These are phyloP conservation scores for Russula brevipes DNA, from an alignment of 768 basidiomycete species.

Conservation along the genomic window DNA sequence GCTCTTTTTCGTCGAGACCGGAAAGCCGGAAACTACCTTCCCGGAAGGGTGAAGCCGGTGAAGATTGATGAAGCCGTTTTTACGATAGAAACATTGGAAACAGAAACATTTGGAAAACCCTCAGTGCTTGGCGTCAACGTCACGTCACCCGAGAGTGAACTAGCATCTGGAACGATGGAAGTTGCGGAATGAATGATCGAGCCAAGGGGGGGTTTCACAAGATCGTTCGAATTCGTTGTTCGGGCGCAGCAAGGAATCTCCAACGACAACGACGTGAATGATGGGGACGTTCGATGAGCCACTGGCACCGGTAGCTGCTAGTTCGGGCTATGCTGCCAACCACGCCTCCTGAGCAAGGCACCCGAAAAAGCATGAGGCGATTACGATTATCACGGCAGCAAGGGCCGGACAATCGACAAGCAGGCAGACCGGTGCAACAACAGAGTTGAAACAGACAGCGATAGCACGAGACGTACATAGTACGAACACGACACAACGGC, in stretches of 20 bases:
- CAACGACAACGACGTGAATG: no score
- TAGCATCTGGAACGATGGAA: no score
- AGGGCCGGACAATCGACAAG: background rate
- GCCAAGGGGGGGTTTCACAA: no score
- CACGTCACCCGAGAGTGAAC: background rate
- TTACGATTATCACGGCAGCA: background rate
- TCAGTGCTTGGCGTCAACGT: background rate
- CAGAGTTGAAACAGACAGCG: slow-evolving; percentile 9
- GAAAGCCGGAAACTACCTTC: background rate
- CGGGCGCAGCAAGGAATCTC: no score
- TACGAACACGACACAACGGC: slow-evolving; percentile 8
- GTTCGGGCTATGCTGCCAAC: background rate
- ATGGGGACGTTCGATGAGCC: no score
- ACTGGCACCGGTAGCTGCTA: background rate
- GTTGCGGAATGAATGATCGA: background rate
- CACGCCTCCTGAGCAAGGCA: background rate
- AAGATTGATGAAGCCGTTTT: no score
- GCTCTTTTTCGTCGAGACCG: background rate
- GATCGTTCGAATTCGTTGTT: no score
- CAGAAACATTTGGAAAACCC: background rate
- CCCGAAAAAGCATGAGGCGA: background rate
- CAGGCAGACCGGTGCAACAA: slow-evolving; percentile 1
- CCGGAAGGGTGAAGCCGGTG: background rate
- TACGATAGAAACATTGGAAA: no score
- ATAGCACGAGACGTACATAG: slow-evolving; percentile 21